A percentile compares a stretch with the other conserved stretches of the same genome.
Conservation (phyloP, 2,329 filamentous ascomycete species). For the Penicillium janthinellum region DNA sequence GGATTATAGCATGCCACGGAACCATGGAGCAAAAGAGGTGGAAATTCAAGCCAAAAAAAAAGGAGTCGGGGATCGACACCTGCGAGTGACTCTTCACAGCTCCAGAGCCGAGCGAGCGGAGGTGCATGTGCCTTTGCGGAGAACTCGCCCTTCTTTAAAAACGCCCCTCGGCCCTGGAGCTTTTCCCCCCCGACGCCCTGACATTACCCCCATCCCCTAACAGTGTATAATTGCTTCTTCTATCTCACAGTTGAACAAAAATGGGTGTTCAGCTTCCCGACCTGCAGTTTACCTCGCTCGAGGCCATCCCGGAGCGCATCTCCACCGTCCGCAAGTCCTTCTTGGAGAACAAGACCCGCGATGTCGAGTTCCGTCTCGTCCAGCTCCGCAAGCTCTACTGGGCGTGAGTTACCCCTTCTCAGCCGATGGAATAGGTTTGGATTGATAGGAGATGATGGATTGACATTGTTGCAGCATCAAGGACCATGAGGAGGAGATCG, state of each 20-base stretch:
- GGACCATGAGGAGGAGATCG: constrained; percentile 72
- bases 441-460: not conserved
- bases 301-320: constrained; percentile 65
- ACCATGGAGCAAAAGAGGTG: not conserved
- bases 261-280: constrained; percentile 43
- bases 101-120: constrained; percentile 5
- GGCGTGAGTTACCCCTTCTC: constrained; percentile 55
- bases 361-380: constrained; percentile 75
- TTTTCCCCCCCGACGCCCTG: not conserved
- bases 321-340: constrained; percentile 69
- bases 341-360: constrained; percentile 76
- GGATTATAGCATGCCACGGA: not conserved
- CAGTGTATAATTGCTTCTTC: not conserved
- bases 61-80: constrained; percentile 8
- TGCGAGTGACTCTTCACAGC: not conserved
- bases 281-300: constrained; percentile 65
- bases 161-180: not conserved
- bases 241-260: constrained; percentile 9
- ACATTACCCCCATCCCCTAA: not conserved
- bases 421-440: not conserved
- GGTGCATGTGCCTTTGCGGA: constrained; percentile 22
- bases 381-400: constrained; percentile 96
- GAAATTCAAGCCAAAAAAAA: not conserved
- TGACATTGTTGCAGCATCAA: constrained; percentile 54
- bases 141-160: constrained; percentile 8